A percentile compares a stretch with the other conserved stretches of the same genome.
phyloP scores from a whole-genome alignment of 768 basidiomycete genomes.

The Mycena filopes region DNA sequence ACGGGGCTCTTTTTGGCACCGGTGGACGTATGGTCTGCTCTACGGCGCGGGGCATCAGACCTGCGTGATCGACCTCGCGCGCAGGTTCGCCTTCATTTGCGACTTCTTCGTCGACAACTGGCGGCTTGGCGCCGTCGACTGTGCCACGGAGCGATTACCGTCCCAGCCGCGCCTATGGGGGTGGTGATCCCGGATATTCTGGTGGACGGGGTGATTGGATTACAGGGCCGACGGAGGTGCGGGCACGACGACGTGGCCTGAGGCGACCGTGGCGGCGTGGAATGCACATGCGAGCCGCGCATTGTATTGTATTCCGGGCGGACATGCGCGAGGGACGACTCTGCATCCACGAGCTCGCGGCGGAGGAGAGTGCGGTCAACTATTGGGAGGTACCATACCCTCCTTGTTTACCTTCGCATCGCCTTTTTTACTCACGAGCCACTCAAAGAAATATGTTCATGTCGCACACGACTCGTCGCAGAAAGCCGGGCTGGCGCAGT shows the following conservation, averaged over 20 bases:
- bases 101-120: conserved; percentile 59
- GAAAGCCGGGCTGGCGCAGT: too few species aligned
- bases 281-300: conserved; percentile 7
- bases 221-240: conserved; percentile 7
- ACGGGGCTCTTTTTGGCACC: conserved; percentile 62
- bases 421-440: too few species aligned
- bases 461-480: too few species aligned
- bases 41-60: conserved; percentile 29
- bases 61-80: conserved; percentile 13
- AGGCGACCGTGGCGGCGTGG: conserved; percentile 18
- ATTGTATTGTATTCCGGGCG: too few species aligned
- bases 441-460: too few species aligned
- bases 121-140: conserved; percentile 51
- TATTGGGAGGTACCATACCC: too few species aligned
- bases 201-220: conserved; percentile 17
- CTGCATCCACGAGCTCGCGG: too few species aligned
- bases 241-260: conserved; percentile 3
- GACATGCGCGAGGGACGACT: too few species aligned
- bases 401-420: too few species aligned
- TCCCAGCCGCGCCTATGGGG: neutral
- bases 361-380: too few species aligned
- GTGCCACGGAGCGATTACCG: neutral
- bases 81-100: conserved; percentile 47
- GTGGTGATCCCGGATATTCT: conserved; percentile 10
- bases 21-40: conserved; percentile 44